Evolutionary conservation across 768 basidiomycete genomes (phyloP).

Genomic region (Suillus weaverae): DNA sequence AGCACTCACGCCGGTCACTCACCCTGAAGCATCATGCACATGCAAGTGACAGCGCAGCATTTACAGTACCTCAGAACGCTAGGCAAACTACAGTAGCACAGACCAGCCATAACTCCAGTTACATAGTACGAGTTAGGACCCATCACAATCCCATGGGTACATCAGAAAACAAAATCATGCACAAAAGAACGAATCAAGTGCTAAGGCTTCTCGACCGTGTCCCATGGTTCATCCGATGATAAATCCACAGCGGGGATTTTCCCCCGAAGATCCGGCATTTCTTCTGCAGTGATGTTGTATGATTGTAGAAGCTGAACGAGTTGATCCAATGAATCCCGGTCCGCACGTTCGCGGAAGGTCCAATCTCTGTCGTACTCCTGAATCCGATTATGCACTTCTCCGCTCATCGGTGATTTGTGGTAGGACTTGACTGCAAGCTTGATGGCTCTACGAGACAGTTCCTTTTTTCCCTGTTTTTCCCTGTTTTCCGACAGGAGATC

Average conservation of each 20-base stretch:
- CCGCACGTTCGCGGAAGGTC: neutral
- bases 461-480: neutral
- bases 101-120: neutral
- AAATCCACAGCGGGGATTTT: neutral
- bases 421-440: neutral
- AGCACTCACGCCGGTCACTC: too few species aligned
- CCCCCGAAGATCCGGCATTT: neutral
- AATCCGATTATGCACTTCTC: neutral
- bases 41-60: too few species aligned
- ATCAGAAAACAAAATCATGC: neutral
- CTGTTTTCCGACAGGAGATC: too few species aligned
- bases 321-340: neutral
- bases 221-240: neutral
- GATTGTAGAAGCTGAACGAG: neutral
- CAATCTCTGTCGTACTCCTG: neutral
- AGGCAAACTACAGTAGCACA: neutral
- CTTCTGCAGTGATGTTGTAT: neutral
- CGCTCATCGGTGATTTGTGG: neutral
- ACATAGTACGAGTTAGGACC: neutral
- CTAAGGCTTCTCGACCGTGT: neutral
- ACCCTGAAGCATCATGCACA: too few species aligned
- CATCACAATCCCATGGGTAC: neutral
- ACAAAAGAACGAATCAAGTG: neutral
- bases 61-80: neutral
- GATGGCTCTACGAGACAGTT: neutral